Conservation (phyloP, 257 asterid species). For the Osmanthus fragrans region DNA sequence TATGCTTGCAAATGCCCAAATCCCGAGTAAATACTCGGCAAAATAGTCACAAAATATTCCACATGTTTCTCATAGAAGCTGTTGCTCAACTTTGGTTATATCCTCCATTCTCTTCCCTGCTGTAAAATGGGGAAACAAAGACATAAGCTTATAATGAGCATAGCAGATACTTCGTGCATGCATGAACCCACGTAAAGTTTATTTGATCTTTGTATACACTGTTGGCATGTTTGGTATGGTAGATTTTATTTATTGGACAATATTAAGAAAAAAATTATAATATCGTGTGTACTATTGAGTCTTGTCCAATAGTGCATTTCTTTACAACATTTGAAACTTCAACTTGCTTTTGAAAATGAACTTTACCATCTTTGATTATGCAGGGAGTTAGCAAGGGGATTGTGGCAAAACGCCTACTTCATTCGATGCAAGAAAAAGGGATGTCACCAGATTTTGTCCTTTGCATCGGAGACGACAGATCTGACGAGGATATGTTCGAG, state of each 20-base stretch:
- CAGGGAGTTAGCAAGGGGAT: conserved; percentile 93
- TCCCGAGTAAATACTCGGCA: neutral
- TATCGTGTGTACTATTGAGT: neutral
- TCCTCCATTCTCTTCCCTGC: neutral
- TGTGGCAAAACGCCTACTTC: conserved; percentile 76
- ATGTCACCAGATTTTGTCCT: conserved; percentile 66
- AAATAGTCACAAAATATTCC: neutral
- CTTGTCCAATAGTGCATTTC: neutral
- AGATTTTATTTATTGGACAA: too few species aligned
- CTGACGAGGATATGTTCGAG: conserved; percentile 90
- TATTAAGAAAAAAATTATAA: too few species aligned
- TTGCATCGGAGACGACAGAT: conserved; percentile 84
- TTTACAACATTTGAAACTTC: neutral
- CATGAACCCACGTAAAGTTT: neutral
- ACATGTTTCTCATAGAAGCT: neutral
- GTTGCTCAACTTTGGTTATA: neutral
- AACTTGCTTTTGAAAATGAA: neutral
- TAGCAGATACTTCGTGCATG: neutral
- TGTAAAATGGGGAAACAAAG: neutral
- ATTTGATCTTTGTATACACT: neutral
- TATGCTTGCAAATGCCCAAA: neutral
- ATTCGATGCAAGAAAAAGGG: conserved; percentile 61
- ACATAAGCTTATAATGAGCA: neutral
- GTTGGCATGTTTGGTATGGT: neutral
- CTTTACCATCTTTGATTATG: neutral